Conservation (phyloP, 1,284 basidiomycete genomes). For the Ustilago cynodontis region DNA sequence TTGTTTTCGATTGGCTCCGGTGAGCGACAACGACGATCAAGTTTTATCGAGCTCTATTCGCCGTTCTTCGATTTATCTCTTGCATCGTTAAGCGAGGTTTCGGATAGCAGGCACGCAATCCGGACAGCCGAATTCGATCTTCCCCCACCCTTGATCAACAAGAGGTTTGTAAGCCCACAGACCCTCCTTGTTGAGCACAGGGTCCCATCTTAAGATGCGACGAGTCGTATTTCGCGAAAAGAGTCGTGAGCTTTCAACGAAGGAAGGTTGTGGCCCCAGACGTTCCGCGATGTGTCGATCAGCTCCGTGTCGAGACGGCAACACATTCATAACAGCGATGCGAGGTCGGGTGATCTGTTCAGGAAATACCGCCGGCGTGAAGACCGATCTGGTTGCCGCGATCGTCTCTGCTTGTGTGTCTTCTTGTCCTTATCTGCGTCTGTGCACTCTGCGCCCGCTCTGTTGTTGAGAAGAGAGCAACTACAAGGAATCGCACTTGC, state of each 20-base stretch:
- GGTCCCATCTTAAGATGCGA: too few relatives aligned
- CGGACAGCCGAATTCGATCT: background rate
- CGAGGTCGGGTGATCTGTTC: conserved; percentile 5
- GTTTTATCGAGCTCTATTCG: background rate
- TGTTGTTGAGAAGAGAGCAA: background rate
- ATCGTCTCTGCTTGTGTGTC: background rate
- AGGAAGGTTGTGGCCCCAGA: too few relatives aligned
- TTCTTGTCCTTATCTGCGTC: background rate
- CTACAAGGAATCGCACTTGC: conserved; percentile 1
- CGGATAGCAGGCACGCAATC: background rate
- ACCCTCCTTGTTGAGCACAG: background rate
- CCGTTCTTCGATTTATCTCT: background rate
- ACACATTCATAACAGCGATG: background rate
- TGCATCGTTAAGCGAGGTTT: conserved; percentile 4
- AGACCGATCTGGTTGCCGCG: background rate
- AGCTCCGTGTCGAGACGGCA: background rate
- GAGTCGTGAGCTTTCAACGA: too few relatives aligned
- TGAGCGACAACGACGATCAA: background rate
- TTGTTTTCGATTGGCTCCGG: background rate
- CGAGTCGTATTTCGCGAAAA: too few relatives aligned
- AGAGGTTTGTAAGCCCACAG: background rate
- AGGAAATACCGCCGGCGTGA: conserved; percentile 1
- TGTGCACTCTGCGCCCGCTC: background rate
- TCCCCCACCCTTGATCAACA: conserved; percentile 1
- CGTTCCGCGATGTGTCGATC: too few relatives aligned